Conservation (phyloP, 2,329 filamentous ascomycete genomes). For the Ophiostoma perfectum region DNA sequence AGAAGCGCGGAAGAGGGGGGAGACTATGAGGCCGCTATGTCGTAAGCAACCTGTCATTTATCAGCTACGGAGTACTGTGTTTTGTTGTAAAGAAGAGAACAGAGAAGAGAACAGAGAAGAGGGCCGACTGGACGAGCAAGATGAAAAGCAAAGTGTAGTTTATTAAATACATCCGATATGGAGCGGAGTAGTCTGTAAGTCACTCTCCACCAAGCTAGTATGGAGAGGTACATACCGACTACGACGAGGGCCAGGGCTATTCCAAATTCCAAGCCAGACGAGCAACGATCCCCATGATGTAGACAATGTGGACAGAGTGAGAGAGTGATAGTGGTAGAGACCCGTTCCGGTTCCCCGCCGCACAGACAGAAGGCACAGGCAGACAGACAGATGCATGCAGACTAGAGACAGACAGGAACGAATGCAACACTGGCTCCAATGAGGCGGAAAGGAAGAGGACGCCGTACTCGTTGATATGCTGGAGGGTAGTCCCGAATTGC, state of each 20-base stretch:
- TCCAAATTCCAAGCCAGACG: background rate
- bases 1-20: no score
- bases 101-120: background rate
- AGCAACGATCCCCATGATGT: background rate
- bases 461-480: background rate
- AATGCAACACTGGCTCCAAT: slow-evolving; percentile 3
- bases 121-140: no score
- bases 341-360: background rate
- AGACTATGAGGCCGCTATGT: no score
- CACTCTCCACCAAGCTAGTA: background rate
- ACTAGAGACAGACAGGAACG: background rate
- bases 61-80: background rate
- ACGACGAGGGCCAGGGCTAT: background rate
- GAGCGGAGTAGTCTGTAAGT: background rate
- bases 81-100: background rate
- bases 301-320: background rate
- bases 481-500: slow-evolving; percentile 3
- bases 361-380: background rate
- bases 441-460: background rate
- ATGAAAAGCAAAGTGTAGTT: background rate
- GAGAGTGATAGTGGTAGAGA: background rate
- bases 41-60: background rate
- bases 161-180: background rate
- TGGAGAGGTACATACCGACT: background rate
- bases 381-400: background rate